Evolutionary conservation across 2,329 filamentous ascomycete genomes (phyloP), one percentile per base, ranked within the genome.

Genomic region (Setomelanomma holmii): DNA sequence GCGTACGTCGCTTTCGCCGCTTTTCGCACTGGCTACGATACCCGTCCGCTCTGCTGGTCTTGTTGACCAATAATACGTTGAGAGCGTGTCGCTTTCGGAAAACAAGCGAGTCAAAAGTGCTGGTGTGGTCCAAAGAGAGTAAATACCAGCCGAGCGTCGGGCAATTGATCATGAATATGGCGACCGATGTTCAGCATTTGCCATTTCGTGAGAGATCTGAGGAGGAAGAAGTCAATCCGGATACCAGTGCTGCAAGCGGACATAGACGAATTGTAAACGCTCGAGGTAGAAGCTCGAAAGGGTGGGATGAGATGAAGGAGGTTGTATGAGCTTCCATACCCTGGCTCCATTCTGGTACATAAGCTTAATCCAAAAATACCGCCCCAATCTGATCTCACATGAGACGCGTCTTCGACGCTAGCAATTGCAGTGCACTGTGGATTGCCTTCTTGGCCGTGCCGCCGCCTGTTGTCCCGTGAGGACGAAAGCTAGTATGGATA

Each of bases 1-100:
- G 58, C 4, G 67, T 67, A 4, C 59, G 68, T 5, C 42, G 39
- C n/a, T 68, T 65, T 41, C 57, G 58, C 1, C 45, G 49, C 17
- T 41, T 50, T 11, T 67, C 64, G 0, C 45, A 59, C 16, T 63
- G 58, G 40, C 30, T 65, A 17, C 60, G 59, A 14, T 53, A 49
- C 19, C 48, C 53, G 4, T 54, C 56, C 11, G 41, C 49, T 5
- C 21, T 59, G 2, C 16, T 64, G 6, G 52, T 53, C 12, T 16
- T 41, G 1, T 17, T 57, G 10, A 43, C 59, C 40, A 55, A 49
- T 17, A 51, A 47, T 11, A 41, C 30, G 7, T 40, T 61, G 17
- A 55, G 50, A 12, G 43, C 50, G 21, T 51, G 42, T n/a, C 42
- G 46, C 5, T 5, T 57, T 6, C 50, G 45, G 12, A 39, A 39